Evolutionary conservation across 192 early-diverging fungal species (phyloP), one percentile per base, ranked within the genome.

Genomic region (Podila verticillata): DNA sequence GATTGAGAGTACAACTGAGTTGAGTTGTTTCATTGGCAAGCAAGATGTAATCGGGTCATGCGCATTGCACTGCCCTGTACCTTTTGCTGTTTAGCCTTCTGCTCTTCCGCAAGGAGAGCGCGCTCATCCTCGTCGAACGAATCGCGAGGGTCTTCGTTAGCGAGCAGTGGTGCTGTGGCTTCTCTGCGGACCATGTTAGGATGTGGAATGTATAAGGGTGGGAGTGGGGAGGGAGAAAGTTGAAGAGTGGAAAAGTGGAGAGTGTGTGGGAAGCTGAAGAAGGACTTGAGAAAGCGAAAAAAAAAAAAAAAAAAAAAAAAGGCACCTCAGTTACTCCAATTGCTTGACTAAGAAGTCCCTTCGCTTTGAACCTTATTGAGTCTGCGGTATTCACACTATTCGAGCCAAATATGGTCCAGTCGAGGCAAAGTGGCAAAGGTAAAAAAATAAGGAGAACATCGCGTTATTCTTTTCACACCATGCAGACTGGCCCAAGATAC

Each of bases 121-220:
- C 35, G 31, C 19, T 15, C 44, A 6, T 61, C 64, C 20, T 69
- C 61, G 26, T 68, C 67, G 26, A 75, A 75, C 24, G 67, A 59
- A 32, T 75, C 74, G 24, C 66, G 31, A 0, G 69, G 69, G 35
- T 68, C 60, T 24, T 65, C 61, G 28, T 70, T 48, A 24, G 39
- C 56, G 62, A 75, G 74, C 5, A 75, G 62, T n/a, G 74, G 74
- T 28, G 67, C 74, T 39, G 67, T 56, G n/a, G 48, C 29, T 36
- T 63, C 69, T 36, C 69, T 60, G n/a, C 61, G 30, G 17, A 47
- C 69, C 69, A 71, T 71, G 32, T 51, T 44, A 29, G 51, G n/a
- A n/a, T 54, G 22, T 24, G 51, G 1, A 8, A 24, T 8, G 39
- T 44, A 44, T 44, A 44, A 15, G 10, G 32, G 32, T 34, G 32